Base-by-base conservation (phyloP, 225 moss, liverwort and hornwort genomes). In the Asterella californica region DNA sequence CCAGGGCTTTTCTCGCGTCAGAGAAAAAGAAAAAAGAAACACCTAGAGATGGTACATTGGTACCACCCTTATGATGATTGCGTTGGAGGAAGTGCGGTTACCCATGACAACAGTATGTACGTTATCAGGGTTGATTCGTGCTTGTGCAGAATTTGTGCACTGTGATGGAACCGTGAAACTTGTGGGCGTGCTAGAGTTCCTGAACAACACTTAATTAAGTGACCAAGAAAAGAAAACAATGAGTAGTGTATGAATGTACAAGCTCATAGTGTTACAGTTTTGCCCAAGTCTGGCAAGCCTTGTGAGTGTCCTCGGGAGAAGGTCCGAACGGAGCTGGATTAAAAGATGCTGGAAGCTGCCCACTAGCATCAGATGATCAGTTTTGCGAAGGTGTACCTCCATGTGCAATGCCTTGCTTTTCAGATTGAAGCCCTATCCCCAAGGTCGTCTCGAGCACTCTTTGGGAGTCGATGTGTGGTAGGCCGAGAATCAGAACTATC, bases 381-480 rank as follows among this genome's bases (percentile, higher is more conserved):
- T 0, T 33, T 67, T 2, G 7, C 3, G 42, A 42, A 42, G 42
- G 7, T 42, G 42, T 42, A 34, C 34, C 2, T 67, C 67, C 67
- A 67, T 67, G 67, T 67, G 67, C 67, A 67, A 9, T 67, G 34
- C 36, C 34, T 12, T 67, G 67, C 67, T 67, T 34, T 67, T 9
- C 67, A 36, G 34, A 67, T 2, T 12, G 34, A 67, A 67, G 0
- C 29, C 36, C 67, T 36, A 17, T 17, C 21, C 33, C 67, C 67
- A 19, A 67, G 67, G 14, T 29, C 30, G 67, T 67, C 21, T 62
- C 27, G 22, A 60, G 24, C 60, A 60, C 18, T 21, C 24, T 25
- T 60, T 21, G 62, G 62, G 12, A 62, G 1, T 15, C 27, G 17
- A 17, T 17, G 67, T 12, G 67, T 18, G 12, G 67, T 18, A 14